These are phyloP conservation scores for Backusella liffmaniae DNA, from an alignment of 192 early-diverging fungal species.

Conservation along the genomic window DNA sequence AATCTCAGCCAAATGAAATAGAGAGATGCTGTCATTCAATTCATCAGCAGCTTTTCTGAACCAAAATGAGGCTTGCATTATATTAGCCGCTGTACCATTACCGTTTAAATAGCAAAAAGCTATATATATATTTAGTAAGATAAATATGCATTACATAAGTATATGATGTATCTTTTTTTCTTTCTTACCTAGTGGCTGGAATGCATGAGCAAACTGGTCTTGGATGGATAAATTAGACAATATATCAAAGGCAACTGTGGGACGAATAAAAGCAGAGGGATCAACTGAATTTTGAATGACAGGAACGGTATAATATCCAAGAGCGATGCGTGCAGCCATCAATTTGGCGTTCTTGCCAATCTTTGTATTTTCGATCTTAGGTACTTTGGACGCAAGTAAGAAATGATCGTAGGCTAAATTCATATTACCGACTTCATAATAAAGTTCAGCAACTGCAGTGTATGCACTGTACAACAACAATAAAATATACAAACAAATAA, in stretches of 20 bases:
- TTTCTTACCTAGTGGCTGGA: conserved; percentile 4
- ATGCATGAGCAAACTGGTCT: conserved; percentile 7
- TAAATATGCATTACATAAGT: neutral
- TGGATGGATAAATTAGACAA: neutral
- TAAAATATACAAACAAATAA: conserved; percentile 20
- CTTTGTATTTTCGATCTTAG: conserved; percentile 8
- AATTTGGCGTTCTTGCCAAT: conserved; percentile 25
- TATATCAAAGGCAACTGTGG: neutral
- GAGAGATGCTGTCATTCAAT: conserved; percentile 18
- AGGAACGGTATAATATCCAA: conserved; percentile 17
- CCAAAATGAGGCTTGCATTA: conserved; percentile 26
- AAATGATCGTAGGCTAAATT: conserved; percentile 30
- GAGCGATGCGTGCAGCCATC: conserved; percentile 33
- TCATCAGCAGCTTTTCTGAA: conserved; percentile 28
- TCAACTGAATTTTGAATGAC: neutral
- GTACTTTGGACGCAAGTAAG: conserved; percentile 19
- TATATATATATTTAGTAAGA: conserved; percentile 2
- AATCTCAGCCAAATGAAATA: conserved; percentile 15
- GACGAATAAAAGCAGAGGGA: neutral
- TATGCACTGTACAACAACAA: conserved; percentile 21
- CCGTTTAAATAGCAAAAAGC: conserved; percentile 33
- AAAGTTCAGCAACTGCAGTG: conserved; percentile 33
- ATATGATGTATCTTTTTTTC: neutral
- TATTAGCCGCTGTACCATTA: conserved; percentile 13
- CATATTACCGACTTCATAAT: conserved; percentile 23